A percentile compares a stretch with the other conserved stretches of the same genome.
Conservation (phyloP, 2,329 filamentous ascomycete genomes). For the Fonsecaea pedrosoi region DNA sequence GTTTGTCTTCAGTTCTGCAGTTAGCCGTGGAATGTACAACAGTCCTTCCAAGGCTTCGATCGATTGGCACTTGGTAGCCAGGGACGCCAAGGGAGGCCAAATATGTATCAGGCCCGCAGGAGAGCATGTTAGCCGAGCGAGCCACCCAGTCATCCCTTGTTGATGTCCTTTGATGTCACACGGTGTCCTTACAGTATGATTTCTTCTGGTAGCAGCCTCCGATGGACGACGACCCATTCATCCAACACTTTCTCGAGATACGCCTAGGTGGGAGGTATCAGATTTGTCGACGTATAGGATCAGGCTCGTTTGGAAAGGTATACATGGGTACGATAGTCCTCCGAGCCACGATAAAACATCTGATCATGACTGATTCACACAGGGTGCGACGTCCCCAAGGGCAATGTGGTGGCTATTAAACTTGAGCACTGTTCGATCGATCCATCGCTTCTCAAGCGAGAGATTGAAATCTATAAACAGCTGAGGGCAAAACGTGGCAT, state of each 20-base stretch:
- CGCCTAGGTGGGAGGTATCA: background rate
- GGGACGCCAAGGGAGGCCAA: no score
- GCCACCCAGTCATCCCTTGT: no score
- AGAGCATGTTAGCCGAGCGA: no score
- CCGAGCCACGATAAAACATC: no score
- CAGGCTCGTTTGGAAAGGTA: background rate
- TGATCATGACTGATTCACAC: no score
- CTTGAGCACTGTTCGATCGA: background rate
- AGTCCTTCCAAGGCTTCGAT: no score
- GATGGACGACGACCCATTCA: background rate
- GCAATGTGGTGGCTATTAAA: background rate
- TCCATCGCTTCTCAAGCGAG: background rate
- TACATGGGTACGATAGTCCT: background rate
- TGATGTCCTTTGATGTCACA: no score
- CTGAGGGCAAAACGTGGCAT: slow-evolving; percentile 10
- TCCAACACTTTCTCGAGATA: background rate
- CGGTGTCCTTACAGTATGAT: no score
- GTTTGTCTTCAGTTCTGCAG: no score
- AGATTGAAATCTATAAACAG: background rate
- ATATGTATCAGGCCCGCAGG: no score
- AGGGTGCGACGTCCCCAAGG: background rate
- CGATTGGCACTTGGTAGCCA: no score
- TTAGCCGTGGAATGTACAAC: no score
- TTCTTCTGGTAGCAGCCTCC: background rate
- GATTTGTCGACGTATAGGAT: slow-evolving; percentile 1